Evolutionary conservation across 2,329 filamentous ascomycete species (phyloP).

Genomic region (Coleophoma eucalyptorum): DNA sequence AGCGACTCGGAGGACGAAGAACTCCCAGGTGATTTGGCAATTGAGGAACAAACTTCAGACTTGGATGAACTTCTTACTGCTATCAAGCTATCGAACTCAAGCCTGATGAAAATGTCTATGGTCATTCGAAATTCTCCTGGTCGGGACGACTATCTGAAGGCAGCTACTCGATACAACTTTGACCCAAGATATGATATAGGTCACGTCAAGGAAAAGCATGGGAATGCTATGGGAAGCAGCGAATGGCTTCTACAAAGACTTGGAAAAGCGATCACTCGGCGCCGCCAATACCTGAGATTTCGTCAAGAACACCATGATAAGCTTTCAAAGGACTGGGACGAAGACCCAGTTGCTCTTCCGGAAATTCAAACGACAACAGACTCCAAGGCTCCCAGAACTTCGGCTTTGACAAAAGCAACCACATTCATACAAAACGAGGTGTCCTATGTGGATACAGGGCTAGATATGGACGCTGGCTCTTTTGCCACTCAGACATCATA

Average conservation of each 20-base stretch:
- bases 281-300: constrained; percentile 27
- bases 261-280: constrained; percentile 25
- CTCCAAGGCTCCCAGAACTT: constrained; percentile 2
- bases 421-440: constrained; percentile 12
- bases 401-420: constrained; percentile 19
- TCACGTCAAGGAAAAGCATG: constrained; percentile 20
- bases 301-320: constrained; percentile 23
- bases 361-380: constrained; percentile 1
- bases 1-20: constrained; percentile 14
- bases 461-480: constrained; percentile 1
- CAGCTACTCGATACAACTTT: constrained; percentile 14
- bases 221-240: constrained; percentile 6
- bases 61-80: constrained; percentile 15
- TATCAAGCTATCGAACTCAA: constrained; percentile 13
- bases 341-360: constrained; percentile 2
- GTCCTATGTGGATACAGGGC: background rate
- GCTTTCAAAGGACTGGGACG: constrained; percentile 11
- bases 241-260: constrained; percentile 21
- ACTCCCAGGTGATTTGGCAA: background rate
- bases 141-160: constrained; percentile 21
- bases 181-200: constrained; percentile 12
- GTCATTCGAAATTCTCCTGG: constrained; percentile 17
- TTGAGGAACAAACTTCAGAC: constrained; percentile 11
- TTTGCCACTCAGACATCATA: constrained; percentile 20
- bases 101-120: constrained; percentile 20